Evolutionary conservation across 345 rosid genomes (phyloP), one percentile per base, ranked within the genome.

Genomic region (Boechera divaricarpa): DNA sequence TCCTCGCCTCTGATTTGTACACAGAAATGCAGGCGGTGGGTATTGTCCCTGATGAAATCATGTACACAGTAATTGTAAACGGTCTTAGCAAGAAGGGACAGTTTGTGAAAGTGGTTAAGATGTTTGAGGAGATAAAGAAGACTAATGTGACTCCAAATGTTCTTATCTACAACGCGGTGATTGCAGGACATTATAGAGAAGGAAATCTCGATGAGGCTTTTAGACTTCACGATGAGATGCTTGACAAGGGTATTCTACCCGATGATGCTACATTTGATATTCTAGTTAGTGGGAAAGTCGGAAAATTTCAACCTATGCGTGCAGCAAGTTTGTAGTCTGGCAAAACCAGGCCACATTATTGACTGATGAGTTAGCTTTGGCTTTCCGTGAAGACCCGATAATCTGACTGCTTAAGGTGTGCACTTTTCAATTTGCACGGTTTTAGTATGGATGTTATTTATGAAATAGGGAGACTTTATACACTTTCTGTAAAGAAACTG

Each of bases 141-240:
- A 83, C 83, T 58, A 48, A 82, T 36, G 65, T 83, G 69, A 82
- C 81, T 67, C 95, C 98, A 44, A 86, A 72, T 63, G 86, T 86
- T 60, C 71, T 82, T 41, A 86, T 92, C 60, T 94, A 90, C 72
- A 94, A 79, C 16, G 54, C 83, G 0, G 76, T 94, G 80, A 90
- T 94, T 60, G 91, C 87, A 36, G 89, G 94, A 77, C 68, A 85
- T 64, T 90, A 83, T 58, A 88, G 70, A 87, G 87, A 82, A 70
- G 94, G 97, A 9, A 87, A 90, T 64, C 77, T 90, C 36, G 78
- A 83, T 31, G 91, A 89, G 81, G 93, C 97, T 45, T 86, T 84
- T 82, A 83, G 88, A 75, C 81, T 89, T 78, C 97, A 90, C 44
- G 76, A 83, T 33, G 97, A 90, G 84, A 94, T 92, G 98, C 89